These are phyloP conservation scores for Cyclanthera cordifolia DNA, from an alignment of 306 rosid genomes.

Conservation along the genomic window DNA sequence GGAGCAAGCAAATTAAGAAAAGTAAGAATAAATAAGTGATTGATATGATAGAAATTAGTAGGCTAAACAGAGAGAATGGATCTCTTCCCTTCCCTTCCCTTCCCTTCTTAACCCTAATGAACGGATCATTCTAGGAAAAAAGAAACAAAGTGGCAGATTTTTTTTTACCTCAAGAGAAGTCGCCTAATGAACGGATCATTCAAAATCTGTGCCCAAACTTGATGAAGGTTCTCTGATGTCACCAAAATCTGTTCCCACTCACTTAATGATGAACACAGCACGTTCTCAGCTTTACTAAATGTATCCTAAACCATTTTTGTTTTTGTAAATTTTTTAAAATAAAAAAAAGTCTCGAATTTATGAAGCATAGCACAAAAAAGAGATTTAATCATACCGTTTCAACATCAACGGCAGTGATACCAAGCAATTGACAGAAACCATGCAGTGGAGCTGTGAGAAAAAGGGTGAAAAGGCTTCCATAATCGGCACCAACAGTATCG, in stretches of 20 bases:
- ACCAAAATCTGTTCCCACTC: slow-evolving; percentile 62
- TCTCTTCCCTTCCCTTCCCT: too few relatives aligned
- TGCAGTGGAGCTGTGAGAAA: slow-evolving; percentile 88
- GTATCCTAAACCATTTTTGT: slow-evolving; percentile 42
- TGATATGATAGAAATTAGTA: too few relatives aligned
- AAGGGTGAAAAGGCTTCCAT: slow-evolving; percentile 84
- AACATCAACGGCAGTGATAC: slow-evolving; percentile 54
- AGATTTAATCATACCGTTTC: slow-evolving; percentile 42
- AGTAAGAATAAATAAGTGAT: too few relatives aligned
- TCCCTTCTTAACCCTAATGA: too few relatives aligned
- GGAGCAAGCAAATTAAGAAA: too few relatives aligned
- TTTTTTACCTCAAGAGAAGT: slow-evolving; percentile 61
- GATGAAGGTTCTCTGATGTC: slow-evolving; percentile 48
- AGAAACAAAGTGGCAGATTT: neutral
- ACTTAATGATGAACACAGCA: slow-evolving; percentile 46
- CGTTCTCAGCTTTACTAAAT: slow-evolving; percentile 54
- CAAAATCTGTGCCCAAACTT: slow-evolving; percentile 76
- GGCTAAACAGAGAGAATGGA: too few relatives aligned
- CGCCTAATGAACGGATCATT: slow-evolving; percentile 84
- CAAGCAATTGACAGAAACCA: slow-evolving; percentile 67
- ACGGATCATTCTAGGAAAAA: too few relatives aligned
- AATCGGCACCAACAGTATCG: slow-evolving; percentile 24
- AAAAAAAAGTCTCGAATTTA: neutral
- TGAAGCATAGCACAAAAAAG: slow-evolving; percentile 11
- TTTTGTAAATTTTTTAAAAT: slow-evolving; percentile 1